Conservation (phyloP, 2,329 filamentous ascomycete species). For the Colletotrichum scovillei region DNA sequence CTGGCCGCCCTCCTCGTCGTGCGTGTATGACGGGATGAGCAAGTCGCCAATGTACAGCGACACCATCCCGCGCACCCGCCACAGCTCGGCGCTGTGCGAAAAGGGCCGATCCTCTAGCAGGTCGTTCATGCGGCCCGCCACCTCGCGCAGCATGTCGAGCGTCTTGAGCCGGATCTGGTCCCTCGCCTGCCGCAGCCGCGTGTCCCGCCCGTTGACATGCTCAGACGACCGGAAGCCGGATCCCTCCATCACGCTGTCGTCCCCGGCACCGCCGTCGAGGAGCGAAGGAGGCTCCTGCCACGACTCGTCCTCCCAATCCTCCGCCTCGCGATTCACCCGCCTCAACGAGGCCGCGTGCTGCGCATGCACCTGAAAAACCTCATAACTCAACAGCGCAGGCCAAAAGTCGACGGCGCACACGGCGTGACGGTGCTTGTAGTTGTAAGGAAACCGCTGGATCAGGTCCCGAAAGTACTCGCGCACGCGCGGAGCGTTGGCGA, state of each 20-base stretch:
- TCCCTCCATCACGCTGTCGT: constrained; percentile 37
- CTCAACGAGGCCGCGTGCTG: constrained; percentile 62
- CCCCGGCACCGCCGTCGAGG: constrained; percentile 37
- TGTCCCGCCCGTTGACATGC: constrained; percentile 34
- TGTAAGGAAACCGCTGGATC: constrained; percentile 81
- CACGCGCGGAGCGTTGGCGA: constrained; percentile 58
- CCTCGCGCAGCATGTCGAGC: constrained; percentile 67
- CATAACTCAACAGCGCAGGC: constrained; percentile 81
- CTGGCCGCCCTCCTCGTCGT: constrained; percentile 44
- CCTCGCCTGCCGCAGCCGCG: constrained; percentile 43
- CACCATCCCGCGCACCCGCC: constrained; percentile 79
- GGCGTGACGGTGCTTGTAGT: constrained; percentile 66
- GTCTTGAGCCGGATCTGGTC: constrained; percentile 62
- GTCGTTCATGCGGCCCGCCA: constrained; percentile 77
- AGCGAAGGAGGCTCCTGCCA: constrained; percentile 16
- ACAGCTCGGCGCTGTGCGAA: constrained; percentile 72
- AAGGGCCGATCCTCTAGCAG: constrained; percentile 78
- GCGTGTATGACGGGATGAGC: constrained; percentile 52
- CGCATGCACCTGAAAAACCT: constrained; percentile 80
- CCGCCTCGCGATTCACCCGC: constrained; percentile 45
- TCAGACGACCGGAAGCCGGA: constrained; percentile 34
- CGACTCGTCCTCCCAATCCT: constrained; percentile 44
- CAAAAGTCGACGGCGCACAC: constrained; percentile 82
- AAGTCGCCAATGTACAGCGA: constrained; percentile 82
- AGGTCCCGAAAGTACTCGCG: constrained; percentile 79